phyloP scores from a whole-genome alignment of 1,284 basidiomycete genomes.

The Fomitopsis pinicola region DNA sequence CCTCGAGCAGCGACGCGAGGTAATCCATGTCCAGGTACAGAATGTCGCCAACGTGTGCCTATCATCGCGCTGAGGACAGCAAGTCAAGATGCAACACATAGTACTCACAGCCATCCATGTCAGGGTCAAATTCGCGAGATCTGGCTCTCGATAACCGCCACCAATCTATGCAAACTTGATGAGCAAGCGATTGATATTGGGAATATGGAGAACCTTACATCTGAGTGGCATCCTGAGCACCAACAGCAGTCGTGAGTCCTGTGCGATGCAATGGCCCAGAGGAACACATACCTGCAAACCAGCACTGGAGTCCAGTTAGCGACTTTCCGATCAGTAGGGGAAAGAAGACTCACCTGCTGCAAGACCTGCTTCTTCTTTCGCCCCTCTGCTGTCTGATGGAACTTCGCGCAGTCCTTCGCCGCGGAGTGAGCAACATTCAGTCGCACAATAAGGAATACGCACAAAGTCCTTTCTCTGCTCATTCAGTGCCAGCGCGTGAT shows the following conservation, averaged over 20 bases:
- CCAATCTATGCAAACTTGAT: conserved; percentile 44
- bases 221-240: conserved; percentile 12
- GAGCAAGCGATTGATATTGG: no score
- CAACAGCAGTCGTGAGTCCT: neutral
- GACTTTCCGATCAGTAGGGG: neutral
- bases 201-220: conserved; percentile 2
- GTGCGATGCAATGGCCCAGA: neutral
- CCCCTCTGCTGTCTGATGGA: conserved; percentile 52
- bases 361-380: conserved; percentile 51
- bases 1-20: conserved; percentile 42
- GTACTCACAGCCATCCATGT: conserved; percentile 63
- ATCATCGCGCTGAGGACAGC: conserved; percentile 2
- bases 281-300: conserved; percentile 53
- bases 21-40: conserved; percentile 55
- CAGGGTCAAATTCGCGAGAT: conserved; percentile 61
- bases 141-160: conserved; percentile 63
- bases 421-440: neutral
- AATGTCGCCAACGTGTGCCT: conserved; percentile 54
- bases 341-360: conserved; percentile 39
- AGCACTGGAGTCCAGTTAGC: conserved; percentile 40
- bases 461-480: conserved; percentile 66
- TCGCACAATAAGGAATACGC: conserved; percentile 20
- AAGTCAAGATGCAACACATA: neutral
- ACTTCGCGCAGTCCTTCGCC: conserved; percentile 54
- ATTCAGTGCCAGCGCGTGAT: conserved; percentile 64